phyloP scores from a whole-genome alignment of 2,329 filamentous ascomycete genomes.

The Paraphoma sp. region DNA sequence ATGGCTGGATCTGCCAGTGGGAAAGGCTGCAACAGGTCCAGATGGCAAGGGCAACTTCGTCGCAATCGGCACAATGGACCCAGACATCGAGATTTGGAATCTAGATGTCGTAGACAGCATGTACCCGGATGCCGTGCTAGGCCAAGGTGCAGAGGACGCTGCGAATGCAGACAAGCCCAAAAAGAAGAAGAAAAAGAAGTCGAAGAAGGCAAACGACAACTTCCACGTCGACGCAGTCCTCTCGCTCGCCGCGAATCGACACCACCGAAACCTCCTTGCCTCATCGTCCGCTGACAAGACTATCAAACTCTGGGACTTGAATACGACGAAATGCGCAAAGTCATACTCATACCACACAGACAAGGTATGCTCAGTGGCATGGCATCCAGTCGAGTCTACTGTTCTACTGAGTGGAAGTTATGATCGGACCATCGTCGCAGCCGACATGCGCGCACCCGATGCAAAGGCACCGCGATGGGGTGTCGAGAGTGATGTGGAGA shows the following conservation, averaged over 20 bases:
- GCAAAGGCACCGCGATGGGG: slow-evolving; percentile 84
- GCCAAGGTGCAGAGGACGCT: slow-evolving; percentile 64
- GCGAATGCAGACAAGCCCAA: slow-evolving; percentile 67
- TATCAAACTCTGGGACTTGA: slow-evolving; percentile 96
- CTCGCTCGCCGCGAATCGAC: slow-evolving; percentile 87
- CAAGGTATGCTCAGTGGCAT: slow-evolving; percentile 95
- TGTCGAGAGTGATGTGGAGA: slow-evolving; percentile 95
- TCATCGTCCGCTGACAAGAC: slow-evolving; percentile 97
- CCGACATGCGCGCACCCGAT: slow-evolving; percentile 93
- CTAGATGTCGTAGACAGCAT: slow-evolving; percentile 95
- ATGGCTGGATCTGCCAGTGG: slow-evolving; percentile 93
- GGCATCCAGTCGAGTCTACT: slow-evolving; percentile 88
- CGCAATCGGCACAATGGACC: slow-evolving; percentile 95
- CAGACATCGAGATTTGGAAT: slow-evolving; percentile 98
- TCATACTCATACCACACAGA: slow-evolving; percentile 96
- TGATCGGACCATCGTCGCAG: slow-evolving; percentile 91
- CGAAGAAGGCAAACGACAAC: slow-evolving; percentile 84
- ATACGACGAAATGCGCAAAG: slow-evolving; percentile 90
- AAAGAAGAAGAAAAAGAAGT: slow-evolving; percentile 92
- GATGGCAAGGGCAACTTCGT: slow-evolving; percentile 86
- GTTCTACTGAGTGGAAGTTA: slow-evolving; percentile 92
- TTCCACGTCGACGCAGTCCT: slow-evolving; percentile 96
- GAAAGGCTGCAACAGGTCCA: slow-evolving; percentile 61
- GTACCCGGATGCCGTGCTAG: slow-evolving; percentile 96
- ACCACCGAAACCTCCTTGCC: slow-evolving; percentile 91